A percentile compares a stretch with the other conserved stretches of the same genome.
These are phyloP conservation scores for Phytomonas francai DNA, from an alignment of 208 protist species.

Conservation along the genomic window DNA sequence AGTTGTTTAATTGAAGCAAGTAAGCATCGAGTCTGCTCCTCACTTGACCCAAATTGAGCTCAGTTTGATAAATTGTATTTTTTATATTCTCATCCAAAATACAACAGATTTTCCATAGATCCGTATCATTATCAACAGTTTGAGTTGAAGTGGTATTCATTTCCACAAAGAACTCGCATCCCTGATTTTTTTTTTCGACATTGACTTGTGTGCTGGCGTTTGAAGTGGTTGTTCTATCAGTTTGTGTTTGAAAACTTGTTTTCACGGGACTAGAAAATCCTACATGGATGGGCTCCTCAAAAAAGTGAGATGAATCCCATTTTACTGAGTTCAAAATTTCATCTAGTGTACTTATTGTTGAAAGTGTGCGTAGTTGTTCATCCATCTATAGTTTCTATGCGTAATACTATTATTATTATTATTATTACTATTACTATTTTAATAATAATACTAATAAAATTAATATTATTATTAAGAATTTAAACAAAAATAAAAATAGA, in stretches of 20 bases:
- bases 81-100: conserved; percentile 8
- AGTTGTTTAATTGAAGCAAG: background rate
- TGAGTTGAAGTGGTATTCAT: background rate
- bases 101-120: background rate
- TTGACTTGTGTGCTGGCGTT: background rate
- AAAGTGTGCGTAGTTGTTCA: background rate
- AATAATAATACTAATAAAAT: background rate
- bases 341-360: conserved; percentile 8
- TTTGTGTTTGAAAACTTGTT: background rate
- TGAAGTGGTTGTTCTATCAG: background rate
- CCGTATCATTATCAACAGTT: background rate
- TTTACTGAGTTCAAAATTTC: background rate
- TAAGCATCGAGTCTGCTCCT: background rate
- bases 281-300: background rate
- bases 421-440: conserved; percentile 9
- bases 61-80: conserved; percentile 9
- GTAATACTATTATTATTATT: background rate
- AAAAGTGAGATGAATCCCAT: conserved; percentile 1
- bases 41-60: background rate
- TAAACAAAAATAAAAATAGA: conserved; percentile 1
- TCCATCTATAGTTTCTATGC: background rate
- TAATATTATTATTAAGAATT: conserved; percentile 10
- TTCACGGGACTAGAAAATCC: background rate
- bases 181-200: background rate
- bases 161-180: background rate